Conservation (phyloP, 2,329 filamentous ascomycete species). For the Tricladium varicosporioides region DNA sequence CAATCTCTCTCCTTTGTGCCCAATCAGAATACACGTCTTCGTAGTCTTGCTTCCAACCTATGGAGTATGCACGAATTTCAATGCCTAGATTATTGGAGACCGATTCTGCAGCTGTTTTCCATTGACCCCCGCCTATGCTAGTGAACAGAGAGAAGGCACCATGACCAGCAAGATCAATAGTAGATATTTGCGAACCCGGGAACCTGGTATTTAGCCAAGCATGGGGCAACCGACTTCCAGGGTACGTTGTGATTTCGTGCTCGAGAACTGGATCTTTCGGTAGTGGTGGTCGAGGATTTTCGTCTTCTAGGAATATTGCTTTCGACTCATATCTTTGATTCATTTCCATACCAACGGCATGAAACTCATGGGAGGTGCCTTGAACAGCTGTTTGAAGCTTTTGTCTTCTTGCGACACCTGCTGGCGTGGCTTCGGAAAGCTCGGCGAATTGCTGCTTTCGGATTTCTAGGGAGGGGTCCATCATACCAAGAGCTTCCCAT, state of each 20-base stretch:
- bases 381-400: conserved; percentile 43
- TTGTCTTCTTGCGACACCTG: conserved; percentile 39
- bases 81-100: conserved; percentile 42
- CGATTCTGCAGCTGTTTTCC: conserved; percentile 48
- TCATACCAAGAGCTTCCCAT: conserved; percentile 46
- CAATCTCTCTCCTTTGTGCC: conserved; percentile 50
- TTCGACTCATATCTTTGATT: conserved; percentile 51
- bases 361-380: conserved; percentile 47
- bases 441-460: conserved; percentile 41
- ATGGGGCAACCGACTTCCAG: conserved; percentile 59
- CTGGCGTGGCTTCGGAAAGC: conserved; percentile 37
- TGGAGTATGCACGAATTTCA: conserved; percentile 46
- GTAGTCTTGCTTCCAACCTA: conserved; percentile 58
- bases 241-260: conserved; percentile 51
- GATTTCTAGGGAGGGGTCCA: conserved; percentile 38
- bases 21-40: conserved; percentile 63
- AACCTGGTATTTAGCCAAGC: conserved; percentile 55
- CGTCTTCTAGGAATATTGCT: conserved; percentile 46
- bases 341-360: conserved; percentile 58
- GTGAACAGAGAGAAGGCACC: conserved; percentile 50
- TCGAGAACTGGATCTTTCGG: conserved; percentile 42
- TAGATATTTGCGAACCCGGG: conserved; percentile 48
- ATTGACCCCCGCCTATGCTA: conserved; percentile 54
- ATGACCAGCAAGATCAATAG: conserved; percentile 58
- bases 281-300: conserved; percentile 31